Conservation (phyloP, 345 rosid genomes). For the Lepidium africanum region DNA sequence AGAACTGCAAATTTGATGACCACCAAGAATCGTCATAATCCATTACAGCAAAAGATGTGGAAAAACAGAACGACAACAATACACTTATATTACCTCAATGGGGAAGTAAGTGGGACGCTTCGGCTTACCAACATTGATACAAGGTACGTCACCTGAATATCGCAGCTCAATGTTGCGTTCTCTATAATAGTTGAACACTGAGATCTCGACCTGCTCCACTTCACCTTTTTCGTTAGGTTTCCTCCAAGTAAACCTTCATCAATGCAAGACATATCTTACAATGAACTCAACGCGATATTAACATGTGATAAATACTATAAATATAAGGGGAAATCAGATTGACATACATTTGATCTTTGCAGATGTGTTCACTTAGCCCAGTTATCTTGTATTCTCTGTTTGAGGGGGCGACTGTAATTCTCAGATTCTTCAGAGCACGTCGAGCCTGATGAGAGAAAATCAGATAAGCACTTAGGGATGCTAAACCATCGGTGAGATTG, state of each 20-base stretch:
- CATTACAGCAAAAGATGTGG: neutral
- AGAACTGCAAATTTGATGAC: constrained; percentile 39
- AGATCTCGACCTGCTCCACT: constrained; percentile 37
- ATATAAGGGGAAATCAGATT: neutral
- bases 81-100: constrained; percentile 44
- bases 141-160: constrained; percentile 68
- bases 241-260: constrained; percentile 56
- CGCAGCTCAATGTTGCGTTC: constrained; percentile 45
- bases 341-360: constrained; percentile 46
- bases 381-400: constrained; percentile 71
- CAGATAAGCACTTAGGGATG: neutral
- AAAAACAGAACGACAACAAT: neutral
- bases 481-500: neutral
- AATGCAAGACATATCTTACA: neutral
- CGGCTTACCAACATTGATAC: constrained; percentile 91
- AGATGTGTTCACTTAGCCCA: constrained; percentile 54
- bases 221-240: constrained; percentile 40
- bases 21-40: neutral
- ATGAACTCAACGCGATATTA: neutral
- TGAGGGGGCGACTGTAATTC: constrained; percentile 49
- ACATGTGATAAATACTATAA: neutral
- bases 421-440: constrained; percentile 54
- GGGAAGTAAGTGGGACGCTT: constrained; percentile 81
- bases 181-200: constrained; percentile 64
- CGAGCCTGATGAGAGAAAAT: constrained; percentile 39